phyloP scores from a whole-genome alignment of 2,329 filamentous ascomycete species.

The Lasiodiplodia gonubiensis region DNA sequence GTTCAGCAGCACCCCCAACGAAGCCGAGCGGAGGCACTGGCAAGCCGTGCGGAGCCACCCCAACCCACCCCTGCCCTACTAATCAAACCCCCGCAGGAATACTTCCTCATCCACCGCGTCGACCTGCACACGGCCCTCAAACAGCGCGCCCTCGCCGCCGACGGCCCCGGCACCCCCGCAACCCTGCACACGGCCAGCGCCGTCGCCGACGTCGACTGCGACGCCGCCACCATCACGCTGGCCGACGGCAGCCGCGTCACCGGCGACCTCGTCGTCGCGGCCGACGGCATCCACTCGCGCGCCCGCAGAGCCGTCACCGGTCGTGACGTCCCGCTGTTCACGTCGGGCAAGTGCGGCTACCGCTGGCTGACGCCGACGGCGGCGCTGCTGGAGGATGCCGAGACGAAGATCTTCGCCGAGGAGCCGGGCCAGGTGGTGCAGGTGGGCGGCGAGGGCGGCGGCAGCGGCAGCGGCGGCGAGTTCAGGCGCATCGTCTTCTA shows the following conservation, averaged over 20 bases:
- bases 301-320: slow-evolving; percentile 39
- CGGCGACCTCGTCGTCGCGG: slow-evolving; percentile 60
- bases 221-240: slow-evolving; percentile 51
- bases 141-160: slow-evolving; percentile 30
- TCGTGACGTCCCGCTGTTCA: slow-evolving; percentile 46
- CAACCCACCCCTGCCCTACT: too few relatives aligned
- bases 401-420: slow-evolving; percentile 46
- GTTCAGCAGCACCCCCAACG: not conserved
- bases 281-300: slow-evolving; percentile 57
- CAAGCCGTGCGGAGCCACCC: too few relatives aligned
- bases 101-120: slow-evolving; percentile 57
- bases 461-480: slow-evolving; percentile 35
- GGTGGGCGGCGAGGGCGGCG: slow-evolving; percentile 47
- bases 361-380: slow-evolving; percentile 60
- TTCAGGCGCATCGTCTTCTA: slow-evolving; percentile 55
- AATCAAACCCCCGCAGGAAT: too few relatives aligned
- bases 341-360: slow-evolving; percentile 63
- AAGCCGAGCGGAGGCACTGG: not conserved
- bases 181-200: slow-evolving; percentile 50
- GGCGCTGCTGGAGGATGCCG: slow-evolving; percentile 47
- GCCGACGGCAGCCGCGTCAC: slow-evolving; percentile 51
- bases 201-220: slow-evolving; percentile 52
- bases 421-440: slow-evolving; percentile 51
- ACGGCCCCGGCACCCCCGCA: slow-evolving; percentile 45
- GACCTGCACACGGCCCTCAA: slow-evolving; percentile 61